A percentile compares a stretch with the other conserved stretches of the same genome.
These are phyloP conservation scores for Lentinula lateritia DNA, from an alignment of 768 basidiomycete species.

Conservation along the genomic window DNA sequence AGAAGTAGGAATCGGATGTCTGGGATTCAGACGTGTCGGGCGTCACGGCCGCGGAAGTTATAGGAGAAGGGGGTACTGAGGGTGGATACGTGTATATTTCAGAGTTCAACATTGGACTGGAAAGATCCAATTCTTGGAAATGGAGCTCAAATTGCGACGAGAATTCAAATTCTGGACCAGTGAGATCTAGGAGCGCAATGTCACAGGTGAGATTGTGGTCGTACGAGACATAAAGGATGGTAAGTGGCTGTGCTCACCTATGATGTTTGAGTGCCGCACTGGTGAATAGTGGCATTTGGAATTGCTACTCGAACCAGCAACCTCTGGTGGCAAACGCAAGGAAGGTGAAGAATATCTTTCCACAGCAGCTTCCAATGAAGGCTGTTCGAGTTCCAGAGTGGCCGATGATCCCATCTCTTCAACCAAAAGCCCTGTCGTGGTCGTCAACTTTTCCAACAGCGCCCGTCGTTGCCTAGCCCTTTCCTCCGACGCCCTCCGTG, in stretches of 20 bases:
- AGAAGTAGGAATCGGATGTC: background rate
- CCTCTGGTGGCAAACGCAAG: background rate
- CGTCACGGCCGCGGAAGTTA: background rate
- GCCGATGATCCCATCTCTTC: background rate
- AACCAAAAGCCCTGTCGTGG: background rate
- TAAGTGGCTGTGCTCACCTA: conserved; percentile 7
- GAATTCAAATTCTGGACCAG: background rate
- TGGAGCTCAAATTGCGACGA: background rate
- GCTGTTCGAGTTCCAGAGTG: background rate
- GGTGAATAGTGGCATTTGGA: background rate
- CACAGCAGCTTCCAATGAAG: background rate
- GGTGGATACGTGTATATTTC: conserved; percentile 1
- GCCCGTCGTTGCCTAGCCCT: conserved; percentile 14
- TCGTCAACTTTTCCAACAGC: background rate
- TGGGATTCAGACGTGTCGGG: background rate
- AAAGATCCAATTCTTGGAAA: background rate
- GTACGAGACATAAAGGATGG: background rate
- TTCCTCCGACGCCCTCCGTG: conserved; percentile 37
- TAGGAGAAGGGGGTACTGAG: background rate
- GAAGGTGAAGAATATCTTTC: background rate
- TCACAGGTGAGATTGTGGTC: background rate
- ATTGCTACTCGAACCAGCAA: background rate
- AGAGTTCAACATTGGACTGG: background rate
- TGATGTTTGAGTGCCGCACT: background rate
- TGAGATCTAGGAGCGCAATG: background rate